Evolutionary conservation across 805 yeast species (phyloP).

Genomic region (Sungouiozyma ichnusensis): DNA sequence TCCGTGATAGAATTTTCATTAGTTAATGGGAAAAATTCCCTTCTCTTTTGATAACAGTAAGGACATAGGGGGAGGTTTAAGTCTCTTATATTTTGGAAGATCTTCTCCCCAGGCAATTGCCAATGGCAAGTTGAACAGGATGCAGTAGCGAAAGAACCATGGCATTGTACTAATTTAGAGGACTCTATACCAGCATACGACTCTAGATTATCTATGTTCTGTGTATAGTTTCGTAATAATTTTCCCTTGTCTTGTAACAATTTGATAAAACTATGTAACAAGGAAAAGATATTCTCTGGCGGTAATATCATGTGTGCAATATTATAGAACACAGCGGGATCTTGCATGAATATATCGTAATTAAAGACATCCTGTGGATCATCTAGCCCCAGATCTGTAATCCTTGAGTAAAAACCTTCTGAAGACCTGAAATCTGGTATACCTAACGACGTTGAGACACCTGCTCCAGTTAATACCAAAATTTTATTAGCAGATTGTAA

Average conservation of each 20-base stretch:
- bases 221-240: conserved; percentile 76
- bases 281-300: conserved; percentile 54
- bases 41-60: conserved; percentile 41
- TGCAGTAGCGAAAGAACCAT: conserved; percentile 85
- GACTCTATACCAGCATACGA: conserved; percentile 61
- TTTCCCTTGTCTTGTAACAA: conserved; percentile 66
- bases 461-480: conserved; percentile 83
- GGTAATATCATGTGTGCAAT: conserved; percentile 81
- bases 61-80: conserved; percentile 66
- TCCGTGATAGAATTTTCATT: conserved; percentile 3
- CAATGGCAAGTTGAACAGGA: conserved; percentile 70
- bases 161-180: conserved; percentile 75
- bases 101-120: conserved; percentile 52
- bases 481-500: conserved; percentile 49
- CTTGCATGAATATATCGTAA: conserved; percentile 53
- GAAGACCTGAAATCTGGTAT: conserved; percentile 89
- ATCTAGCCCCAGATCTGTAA: conserved; percentile 55
- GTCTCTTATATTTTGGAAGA: conserved; percentile 49
- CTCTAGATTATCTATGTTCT: conserved; percentile 82
- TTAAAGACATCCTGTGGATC: conserved; percentile 92
- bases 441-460: conserved; percentile 81
- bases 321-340: conserved; percentile 75
- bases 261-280: conserved; percentile 72
- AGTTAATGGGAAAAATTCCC: conserved; percentile 20
- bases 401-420: conserved; percentile 69